Percentiles rank a stretch among this genome's conserved stretches.
These are phyloP conservation scores for Suhomyces kilbournensis DNA, from an alignment of 805 yeast genomes.

Conservation along the genomic window DNA sequence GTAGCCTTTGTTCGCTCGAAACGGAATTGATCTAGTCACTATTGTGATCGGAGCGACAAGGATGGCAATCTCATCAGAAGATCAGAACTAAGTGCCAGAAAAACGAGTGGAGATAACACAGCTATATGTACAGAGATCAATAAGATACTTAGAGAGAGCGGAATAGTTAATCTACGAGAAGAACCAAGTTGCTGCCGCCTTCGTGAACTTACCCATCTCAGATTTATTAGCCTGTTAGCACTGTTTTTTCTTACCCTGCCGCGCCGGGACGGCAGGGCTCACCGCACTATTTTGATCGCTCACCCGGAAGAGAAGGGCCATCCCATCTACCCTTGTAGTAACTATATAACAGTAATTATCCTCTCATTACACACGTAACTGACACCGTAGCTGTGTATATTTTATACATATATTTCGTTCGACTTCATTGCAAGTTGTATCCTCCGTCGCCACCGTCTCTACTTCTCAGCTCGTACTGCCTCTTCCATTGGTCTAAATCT, in stretches of 20 bases:
- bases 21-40: neutral
- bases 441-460: neutral
- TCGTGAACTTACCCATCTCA: neutral
- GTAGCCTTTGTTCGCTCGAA: neutral
- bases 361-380: neutral
- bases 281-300: neutral
- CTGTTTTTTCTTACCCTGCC: neutral
- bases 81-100: neutral
- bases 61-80: neutral
- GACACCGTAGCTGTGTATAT: neutral
- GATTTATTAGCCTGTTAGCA: neutral
- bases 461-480: neutral
- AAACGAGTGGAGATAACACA: neutral
- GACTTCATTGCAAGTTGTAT: neutral
- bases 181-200: neutral
- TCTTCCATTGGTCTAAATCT: conserved; percentile 4
- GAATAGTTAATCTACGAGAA: neutral
- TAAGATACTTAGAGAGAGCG: neutral
- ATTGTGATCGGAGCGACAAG: neutral
- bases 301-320: neutral
- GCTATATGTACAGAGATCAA: neutral
- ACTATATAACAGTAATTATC: neutral
- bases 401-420: neutral
- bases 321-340: neutral
- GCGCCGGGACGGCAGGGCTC: neutral